phyloP scores from a whole-genome alignment of 2,329 filamentous ascomycete species.

The Didymella sp. region DNA sequence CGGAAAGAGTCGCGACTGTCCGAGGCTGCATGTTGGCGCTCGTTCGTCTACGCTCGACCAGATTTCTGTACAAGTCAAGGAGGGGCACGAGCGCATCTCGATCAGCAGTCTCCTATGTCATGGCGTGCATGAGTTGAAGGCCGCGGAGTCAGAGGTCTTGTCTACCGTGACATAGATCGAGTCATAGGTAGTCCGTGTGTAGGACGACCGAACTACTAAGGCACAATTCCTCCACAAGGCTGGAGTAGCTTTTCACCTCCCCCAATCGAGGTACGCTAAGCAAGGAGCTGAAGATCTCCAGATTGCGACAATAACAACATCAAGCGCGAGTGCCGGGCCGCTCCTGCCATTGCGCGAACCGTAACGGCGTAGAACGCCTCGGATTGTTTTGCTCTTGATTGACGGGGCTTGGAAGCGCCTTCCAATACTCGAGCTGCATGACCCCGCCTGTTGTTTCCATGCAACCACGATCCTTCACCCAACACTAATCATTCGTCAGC shows the following conservation, averaged over 20 bases:
- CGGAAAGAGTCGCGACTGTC: no score
- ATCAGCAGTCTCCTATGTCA: no score
- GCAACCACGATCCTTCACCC: not conserved
- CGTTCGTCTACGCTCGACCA: not conserved
- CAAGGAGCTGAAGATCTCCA: not conserved
- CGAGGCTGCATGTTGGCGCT: no score
- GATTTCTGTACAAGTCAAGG: not conserved
- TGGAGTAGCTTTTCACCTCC: not conserved
- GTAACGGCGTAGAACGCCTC: not conserved
- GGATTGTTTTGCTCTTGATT: not conserved
- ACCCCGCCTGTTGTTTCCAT: not conserved
- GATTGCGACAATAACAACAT: not conserved
- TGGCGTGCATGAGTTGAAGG: not conserved
- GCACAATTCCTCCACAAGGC: not conserved
- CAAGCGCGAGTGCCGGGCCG: conserved; percentile 1
- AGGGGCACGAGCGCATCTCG: not conserved
- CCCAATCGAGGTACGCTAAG: not conserved
- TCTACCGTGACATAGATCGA: no score
- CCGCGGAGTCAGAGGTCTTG: no score
- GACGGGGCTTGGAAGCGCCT: not conserved
- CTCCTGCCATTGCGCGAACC: not conserved
- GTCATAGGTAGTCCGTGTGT: not conserved
- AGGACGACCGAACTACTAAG: not conserved
- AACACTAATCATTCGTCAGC: not conserved
- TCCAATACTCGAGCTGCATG: not conserved